Evolutionary conservation across 164 flowering plant species (phyloP).

Genomic region (Cinnamomum chago): DNA sequence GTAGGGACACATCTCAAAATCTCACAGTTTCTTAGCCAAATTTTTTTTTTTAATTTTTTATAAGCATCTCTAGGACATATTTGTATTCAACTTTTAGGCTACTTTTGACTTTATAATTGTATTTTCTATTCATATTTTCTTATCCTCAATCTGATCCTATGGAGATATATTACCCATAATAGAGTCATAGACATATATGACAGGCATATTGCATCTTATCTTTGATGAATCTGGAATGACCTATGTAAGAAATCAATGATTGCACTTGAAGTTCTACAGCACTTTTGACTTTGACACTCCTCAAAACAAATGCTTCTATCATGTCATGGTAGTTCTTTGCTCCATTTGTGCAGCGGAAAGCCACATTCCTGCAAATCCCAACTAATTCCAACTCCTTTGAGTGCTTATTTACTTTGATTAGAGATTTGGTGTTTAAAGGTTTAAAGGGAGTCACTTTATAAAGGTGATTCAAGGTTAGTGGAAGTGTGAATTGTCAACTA

Average conservation of each 20-base stretch:
- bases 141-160: too few species aligned
- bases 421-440: background rate
- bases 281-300: background rate
- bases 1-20: too few species aligned
- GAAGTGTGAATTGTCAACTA: background rate
- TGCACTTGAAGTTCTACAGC: background rate
- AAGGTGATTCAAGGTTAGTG: background rate
- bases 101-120: too few species aligned
- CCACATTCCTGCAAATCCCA: background rate
- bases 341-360: slow-evolving; percentile 2
- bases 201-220: too few species aligned
- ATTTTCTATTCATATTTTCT: too few species aligned
- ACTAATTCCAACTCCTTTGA: background rate
- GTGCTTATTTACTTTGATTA: slow-evolving; percentile 1
- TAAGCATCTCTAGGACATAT: too few species aligned
- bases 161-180: too few species aligned
- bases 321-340: background rate
- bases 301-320: background rate
- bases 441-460: too few species aligned
- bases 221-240: background rate
- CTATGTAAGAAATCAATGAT: background rate
- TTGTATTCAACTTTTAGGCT: too few species aligned
- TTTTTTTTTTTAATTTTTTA: too few species aligned
- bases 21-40: too few species aligned
- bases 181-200: too few species aligned